Percentiles rank a stretch among this genome's conserved stretches.
These are phyloP conservation scores for Amanita pseudoporphyria DNA, from an alignment of 768 basidiomycete species.

Conservation along the genomic window DNA sequence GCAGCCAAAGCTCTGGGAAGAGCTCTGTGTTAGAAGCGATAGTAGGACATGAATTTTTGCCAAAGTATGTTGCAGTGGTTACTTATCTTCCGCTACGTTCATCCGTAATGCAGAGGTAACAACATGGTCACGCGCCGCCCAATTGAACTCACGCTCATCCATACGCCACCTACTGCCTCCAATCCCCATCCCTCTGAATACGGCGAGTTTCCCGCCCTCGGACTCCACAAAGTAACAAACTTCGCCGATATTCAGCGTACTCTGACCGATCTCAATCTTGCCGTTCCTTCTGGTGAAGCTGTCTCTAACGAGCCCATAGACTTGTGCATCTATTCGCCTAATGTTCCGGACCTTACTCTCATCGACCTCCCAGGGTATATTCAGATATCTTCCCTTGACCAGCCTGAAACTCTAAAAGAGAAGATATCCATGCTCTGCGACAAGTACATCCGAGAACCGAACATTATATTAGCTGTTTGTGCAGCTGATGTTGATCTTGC, in stretches of 20 bases:
- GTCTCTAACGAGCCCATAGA: conserved; percentile 95
- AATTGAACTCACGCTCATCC: conserved; percentile 94
- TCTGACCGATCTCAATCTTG: conserved; percentile 89
- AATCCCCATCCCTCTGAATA: conserved; percentile 57
- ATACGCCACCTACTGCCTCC: conserved; percentile 62
- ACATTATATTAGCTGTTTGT: conserved; percentile 97
- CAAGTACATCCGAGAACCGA: conserved; percentile 98
- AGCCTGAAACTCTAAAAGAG: conserved; percentile 89
- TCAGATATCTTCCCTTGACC: conserved; percentile 90
- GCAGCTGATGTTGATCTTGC: conserved; percentile 98
- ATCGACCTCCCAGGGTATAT: conserved; percentile 98
- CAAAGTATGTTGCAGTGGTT: conserved; percentile 60
- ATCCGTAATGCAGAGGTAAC: conserved; percentile 59
- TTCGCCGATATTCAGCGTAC: conserved; percentile 90
- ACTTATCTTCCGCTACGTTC: background rate
- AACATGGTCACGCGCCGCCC: conserved; percentile 99
- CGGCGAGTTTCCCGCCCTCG: conserved; percentile 89
- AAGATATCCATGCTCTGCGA: conserved; percentile 88
- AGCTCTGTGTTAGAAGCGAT: conserved; percentile 96
- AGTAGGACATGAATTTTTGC: conserved; percentile 95
- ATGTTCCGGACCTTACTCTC: conserved; percentile 94
- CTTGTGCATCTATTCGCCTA: conserved; percentile 90
- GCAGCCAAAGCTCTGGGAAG: conserved; percentile 97
- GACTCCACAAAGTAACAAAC: conserved; percentile 81
- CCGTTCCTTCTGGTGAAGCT: conserved; percentile 82